Percentiles rank a stretch among this genome's conserved stretches.
Evolutionary conservation across 129 eudicot genomes (phyloP).

Genomic region (sunflower (Helianthus annuus)): HanXRQr2.0-SUNRISE NC_035440.2:15064943-15065442

Average conservation of each 20-base stretch:
- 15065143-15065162: constrained; percentile 1
- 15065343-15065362: constrained; percentile 3
- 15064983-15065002: not conserved
- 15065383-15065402: not conserved
- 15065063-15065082: not conserved
- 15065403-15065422: not conserved
- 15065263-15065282: not conserved
- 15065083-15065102: constrained; percentile 5
- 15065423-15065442: not conserved
- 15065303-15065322: not conserved
- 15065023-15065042: constrained; percentile 15
- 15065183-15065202: constrained; percentile 16
- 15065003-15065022: not conserved
- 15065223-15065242: constrained; percentile 4
- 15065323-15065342: not conserved
- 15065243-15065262: not conserved
- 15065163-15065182: constrained; percentile 15
- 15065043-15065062: not conserved
- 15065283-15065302: not conserved
- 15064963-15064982: too few species aligned
- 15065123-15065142: constrained; percentile 7
- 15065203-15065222: constrained; percentile 13
- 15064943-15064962: too few species aligned
- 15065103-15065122: constrained; percentile 17
- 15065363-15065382: not conserved